Conservation (phyloP, 495 filamentous ascomycete species). For the Astrothelium subdiscretum region DNA sequence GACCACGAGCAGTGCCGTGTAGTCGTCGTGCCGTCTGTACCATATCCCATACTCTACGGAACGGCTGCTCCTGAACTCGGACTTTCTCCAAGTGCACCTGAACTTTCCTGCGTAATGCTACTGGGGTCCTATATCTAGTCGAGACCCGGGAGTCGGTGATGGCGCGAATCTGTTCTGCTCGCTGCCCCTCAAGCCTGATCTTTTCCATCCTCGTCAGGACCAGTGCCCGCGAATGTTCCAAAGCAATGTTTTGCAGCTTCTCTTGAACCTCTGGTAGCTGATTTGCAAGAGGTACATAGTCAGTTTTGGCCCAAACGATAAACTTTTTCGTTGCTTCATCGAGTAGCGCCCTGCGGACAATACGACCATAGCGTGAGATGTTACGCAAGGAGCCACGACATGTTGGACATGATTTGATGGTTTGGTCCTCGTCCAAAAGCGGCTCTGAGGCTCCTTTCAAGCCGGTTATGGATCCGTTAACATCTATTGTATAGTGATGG, state of each 20-base stretch:
- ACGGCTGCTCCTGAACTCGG: slow-evolving; percentile 47
- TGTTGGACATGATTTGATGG: slow-evolving; percentile 46
- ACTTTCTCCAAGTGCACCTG: slow-evolving; percentile 35
- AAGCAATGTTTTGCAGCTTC: slow-evolving; percentile 14
- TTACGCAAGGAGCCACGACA: slow-evolving; percentile 53
- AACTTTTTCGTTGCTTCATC: slow-evolving; percentile 62
- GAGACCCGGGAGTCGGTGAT: slow-evolving; percentile 1
- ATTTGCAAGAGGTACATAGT: slow-evolving; percentile 40
- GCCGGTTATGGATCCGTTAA: slow-evolving; percentile 31
- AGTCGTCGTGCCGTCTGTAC: slow-evolving; percentile 38
- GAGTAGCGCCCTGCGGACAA: slow-evolving; percentile 50
- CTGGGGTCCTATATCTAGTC: slow-evolving; percentile 29
- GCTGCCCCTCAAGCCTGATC: slow-evolving; percentile 18
- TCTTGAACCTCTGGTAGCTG: slow-evolving; percentile 26
- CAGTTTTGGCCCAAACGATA: slow-evolving; percentile 37
- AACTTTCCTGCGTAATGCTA: slow-evolving; percentile 33
- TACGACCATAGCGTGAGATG: slow-evolving; percentile 54
- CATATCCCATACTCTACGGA: slow-evolving; percentile 42
- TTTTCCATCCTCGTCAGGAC: background rate
- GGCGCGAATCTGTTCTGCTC: background rate
- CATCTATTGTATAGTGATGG: slow-evolving; percentile 44
- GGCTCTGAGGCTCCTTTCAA: slow-evolving; percentile 35
- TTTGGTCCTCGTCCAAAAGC: slow-evolving; percentile 36
- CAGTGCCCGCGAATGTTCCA: background rate
- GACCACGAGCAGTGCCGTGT: slow-evolving; percentile 14